phyloP scores from a whole-genome alignment of 1,139 yeast species.

The Groenewaldozyma auringiensis region DNA sequence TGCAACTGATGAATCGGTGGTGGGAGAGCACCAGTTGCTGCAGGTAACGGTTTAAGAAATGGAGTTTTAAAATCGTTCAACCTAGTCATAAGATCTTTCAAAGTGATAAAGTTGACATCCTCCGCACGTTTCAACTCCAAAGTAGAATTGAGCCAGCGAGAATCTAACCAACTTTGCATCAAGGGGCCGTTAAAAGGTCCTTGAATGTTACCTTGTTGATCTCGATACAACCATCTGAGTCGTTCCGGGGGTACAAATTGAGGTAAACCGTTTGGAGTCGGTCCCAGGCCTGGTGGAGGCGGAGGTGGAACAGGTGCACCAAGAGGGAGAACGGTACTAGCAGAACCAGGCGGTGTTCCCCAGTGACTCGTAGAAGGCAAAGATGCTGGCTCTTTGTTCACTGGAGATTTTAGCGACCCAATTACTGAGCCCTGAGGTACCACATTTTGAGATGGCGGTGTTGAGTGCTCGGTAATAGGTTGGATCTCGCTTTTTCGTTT shows the following conservation, averaged over 20 bases:
- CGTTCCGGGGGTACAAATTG: constrained; percentile 33
- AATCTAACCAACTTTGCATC: constrained; percentile 75
- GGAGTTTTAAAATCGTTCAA: constrained; percentile 52
- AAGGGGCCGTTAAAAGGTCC: constrained; percentile 71
- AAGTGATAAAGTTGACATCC: constrained; percentile 28
- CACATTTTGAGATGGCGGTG: neutral
- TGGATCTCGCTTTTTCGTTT: neutral
- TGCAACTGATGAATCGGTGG: neutral
- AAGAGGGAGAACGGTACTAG: constrained; percentile 6
- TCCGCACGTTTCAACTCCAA: constrained; percentile 48
- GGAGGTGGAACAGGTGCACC: constrained; percentile 23
- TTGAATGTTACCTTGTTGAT: constrained; percentile 61
- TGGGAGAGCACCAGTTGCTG: constrained; percentile 9
- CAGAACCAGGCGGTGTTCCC: neutral
- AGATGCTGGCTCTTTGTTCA: neutral
- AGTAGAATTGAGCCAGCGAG: constrained; percentile 52
- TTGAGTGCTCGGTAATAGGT: too few relatives aligned
- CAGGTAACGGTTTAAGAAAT: constrained; percentile 50
- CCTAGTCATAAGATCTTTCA: constrained; percentile 26
- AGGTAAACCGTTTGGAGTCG: neutral
- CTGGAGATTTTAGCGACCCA: neutral
- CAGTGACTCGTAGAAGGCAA: too few relatives aligned
- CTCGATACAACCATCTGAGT: constrained; percentile 65
- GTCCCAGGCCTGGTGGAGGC: constrained; percentile 8
- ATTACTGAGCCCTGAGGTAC: neutral